Evolutionary conservation across 2,329 filamentous ascomycete genomes (phyloP).

Genomic region (Lecanicillium sp.): DNA sequence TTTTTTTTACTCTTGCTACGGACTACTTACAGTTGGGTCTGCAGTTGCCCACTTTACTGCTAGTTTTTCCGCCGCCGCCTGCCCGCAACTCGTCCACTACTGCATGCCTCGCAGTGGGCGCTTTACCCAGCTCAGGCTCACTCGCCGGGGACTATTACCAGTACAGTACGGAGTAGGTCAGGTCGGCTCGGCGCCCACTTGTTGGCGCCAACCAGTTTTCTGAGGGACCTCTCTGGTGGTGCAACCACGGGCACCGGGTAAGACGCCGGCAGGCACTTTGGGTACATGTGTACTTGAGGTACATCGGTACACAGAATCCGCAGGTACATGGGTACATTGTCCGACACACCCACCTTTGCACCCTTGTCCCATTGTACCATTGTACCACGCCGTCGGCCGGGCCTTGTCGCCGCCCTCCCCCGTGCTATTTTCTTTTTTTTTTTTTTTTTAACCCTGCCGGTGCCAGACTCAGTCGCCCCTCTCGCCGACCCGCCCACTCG

Average conservation of each 20-base stretch:
- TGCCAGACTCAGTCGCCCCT: not conserved
- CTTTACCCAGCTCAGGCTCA: not conserved
- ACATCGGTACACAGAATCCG: not conserved
- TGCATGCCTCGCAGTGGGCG: not conserved
- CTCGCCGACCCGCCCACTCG: not conserved
- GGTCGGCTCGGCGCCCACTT: too few species aligned
- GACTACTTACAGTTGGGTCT: not conserved
- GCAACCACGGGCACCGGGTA: too few species aligned
- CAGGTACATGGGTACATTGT: slow-evolving; percentile 1
- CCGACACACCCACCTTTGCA: not conserved
- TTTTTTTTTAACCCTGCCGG: too few species aligned
- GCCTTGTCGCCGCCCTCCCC: too few species aligned
- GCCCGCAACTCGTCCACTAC: not conserved
- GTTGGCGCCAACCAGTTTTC: too few species aligned
- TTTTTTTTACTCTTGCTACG: not conserved
- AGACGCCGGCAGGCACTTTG: too few species aligned
- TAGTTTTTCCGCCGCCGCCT: not conserved
- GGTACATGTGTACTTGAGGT: not conserved
- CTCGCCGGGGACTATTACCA: too few species aligned
- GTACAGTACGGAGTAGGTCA: too few species aligned
- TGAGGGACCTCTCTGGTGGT: too few species aligned
- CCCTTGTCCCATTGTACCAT: too few species aligned
- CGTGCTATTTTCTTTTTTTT: too few species aligned
- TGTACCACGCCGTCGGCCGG: too few species aligned
- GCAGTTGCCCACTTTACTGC: not conserved